phyloP scores from a whole-genome alignment of 1,284 basidiomycete genomes.

The Tausonia pullulans region DNA sequence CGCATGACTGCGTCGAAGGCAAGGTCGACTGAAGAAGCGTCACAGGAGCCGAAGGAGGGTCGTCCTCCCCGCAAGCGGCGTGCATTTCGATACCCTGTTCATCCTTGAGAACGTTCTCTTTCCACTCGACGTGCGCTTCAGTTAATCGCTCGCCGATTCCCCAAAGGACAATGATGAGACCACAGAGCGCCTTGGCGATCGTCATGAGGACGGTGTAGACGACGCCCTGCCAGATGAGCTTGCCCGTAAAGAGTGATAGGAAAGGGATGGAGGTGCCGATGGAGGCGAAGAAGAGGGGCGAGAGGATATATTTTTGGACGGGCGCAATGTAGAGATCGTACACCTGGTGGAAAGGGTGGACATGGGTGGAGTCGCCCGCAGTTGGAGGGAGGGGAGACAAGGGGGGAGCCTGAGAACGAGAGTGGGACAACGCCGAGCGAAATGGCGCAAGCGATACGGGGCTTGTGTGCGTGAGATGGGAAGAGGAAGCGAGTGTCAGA shows the following conservation, averaged over 20 bases:
- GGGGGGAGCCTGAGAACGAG: background rate
- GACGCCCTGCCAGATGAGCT: slow-evolving; percentile 44
- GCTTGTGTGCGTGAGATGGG: no score
- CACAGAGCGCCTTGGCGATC: slow-evolving; percentile 39
- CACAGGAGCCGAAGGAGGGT: background rate
- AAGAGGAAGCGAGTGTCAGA: no score
- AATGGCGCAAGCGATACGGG: no score
- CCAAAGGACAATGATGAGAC: slow-evolving; percentile 31
- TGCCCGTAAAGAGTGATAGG: slow-evolving; percentile 38
- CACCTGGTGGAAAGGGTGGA: slow-evolving; percentile 19
- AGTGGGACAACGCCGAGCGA: background rate
- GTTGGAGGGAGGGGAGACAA: slow-evolving; percentile 12
- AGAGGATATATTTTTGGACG: slow-evolving; percentile 35
- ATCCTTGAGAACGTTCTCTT: background rate
- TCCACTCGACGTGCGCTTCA: background rate
- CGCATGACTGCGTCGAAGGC: background rate
- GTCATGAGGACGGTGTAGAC: slow-evolving; percentile 42
- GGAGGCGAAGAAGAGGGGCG: slow-evolving; percentile 47
- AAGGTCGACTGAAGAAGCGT: background rate
- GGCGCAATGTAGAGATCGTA: slow-evolving; percentile 33
- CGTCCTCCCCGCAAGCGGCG: background rate
- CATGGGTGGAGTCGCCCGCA: background rate
- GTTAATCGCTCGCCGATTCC: background rate
- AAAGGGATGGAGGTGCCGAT: slow-evolving; percentile 48
- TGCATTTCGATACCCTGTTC: background rate